phyloP scores from a whole-genome alignment of 768 basidiomycete genomes.

The Psilocybe sp. region DNA sequence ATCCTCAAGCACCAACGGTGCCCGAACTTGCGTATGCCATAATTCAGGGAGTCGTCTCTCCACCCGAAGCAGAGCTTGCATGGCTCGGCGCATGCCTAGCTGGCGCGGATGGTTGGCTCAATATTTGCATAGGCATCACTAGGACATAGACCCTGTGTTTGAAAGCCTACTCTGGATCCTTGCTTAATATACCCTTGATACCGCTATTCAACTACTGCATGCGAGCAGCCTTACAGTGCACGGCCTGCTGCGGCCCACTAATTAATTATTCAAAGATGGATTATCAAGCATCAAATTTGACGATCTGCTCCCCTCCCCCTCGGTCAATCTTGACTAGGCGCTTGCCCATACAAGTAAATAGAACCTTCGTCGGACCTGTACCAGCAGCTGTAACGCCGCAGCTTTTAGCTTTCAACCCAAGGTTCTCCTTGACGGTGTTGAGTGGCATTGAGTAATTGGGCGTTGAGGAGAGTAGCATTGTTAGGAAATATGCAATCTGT shows the following conservation, averaged over 20 bases:
- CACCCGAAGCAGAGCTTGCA: conserved; percentile 85
- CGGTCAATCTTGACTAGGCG: conserved; percentile 75
- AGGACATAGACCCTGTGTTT: conserved; percentile 17
- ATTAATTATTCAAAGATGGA: not conserved
- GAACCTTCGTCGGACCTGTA: conserved; percentile 53
- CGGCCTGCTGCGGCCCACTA: too few species aligned
- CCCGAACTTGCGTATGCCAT: conserved; percentile 70
- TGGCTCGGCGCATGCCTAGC: conserved; percentile 93
- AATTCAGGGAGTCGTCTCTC: conserved; percentile 81
- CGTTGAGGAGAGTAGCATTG: conserved; percentile 50
- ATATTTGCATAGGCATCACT: conserved; percentile 73
- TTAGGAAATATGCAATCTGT: conserved; percentile 64
- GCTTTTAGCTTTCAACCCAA: conserved; percentile 42
- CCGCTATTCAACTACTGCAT: not conserved
- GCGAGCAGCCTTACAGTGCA: too few species aligned
- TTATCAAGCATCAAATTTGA: conserved; percentile 60
- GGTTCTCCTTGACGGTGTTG: conserved; percentile 56
- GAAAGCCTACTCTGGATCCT: conserved; percentile 1
- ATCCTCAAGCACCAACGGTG: conserved; percentile 30
- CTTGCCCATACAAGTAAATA: conserved; percentile 83
- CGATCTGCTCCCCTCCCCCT: conserved; percentile 70
- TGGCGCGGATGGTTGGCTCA: conserved; percentile 95
- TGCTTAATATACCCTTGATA: conserved; percentile 11
- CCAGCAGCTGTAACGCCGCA: conserved; percentile 31
- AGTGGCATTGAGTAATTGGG: conserved; percentile 58